Evolutionary conservation across 441 rosid genomes (phyloP).

Genomic region (Isatis lusitanica): DNA sequence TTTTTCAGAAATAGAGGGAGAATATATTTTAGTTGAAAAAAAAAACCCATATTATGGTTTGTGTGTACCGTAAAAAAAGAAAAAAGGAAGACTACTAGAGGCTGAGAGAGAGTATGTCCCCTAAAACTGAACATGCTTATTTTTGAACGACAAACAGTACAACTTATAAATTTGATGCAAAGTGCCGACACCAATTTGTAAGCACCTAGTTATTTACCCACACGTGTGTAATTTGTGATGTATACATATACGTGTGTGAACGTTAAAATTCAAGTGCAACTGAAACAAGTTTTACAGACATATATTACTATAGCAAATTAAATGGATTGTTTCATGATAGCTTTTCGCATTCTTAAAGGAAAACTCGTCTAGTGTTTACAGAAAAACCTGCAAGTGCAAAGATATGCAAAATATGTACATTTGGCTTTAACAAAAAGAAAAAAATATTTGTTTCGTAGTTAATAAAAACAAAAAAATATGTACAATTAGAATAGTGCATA

Average conservation of each 20-base stretch:
- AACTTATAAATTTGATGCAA: not conserved
- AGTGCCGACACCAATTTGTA: not conserved
- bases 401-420: not conserved
- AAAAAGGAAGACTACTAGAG: too few species aligned
- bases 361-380: not conserved
- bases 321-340: not conserved
- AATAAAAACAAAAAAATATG: too few species aligned
- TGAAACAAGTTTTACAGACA: not conserved
- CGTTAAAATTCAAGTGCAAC: not conserved
- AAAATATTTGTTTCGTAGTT: too few species aligned
- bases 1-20: too few species aligned
- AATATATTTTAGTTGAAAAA: too few species aligned
- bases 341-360: not conserved
- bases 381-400: not conserved
- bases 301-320: not conserved
- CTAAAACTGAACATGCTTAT: constrained; percentile 6
- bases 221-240: too few species aligned
- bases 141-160: constrained; percentile 4
- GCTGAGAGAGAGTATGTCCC: not conserved
- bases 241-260: not conserved
- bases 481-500: not conserved
- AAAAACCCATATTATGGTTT: too few species aligned
- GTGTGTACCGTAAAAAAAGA: too few species aligned
- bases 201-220: not conserved
- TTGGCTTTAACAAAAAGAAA: too few species aligned